A percentile compares a stretch with the other conserved stretches of the same genome.
phyloP scores from a whole-genome alignment of 1,139 yeast genomes.

The Yamadazyma aaseri region DNA sequence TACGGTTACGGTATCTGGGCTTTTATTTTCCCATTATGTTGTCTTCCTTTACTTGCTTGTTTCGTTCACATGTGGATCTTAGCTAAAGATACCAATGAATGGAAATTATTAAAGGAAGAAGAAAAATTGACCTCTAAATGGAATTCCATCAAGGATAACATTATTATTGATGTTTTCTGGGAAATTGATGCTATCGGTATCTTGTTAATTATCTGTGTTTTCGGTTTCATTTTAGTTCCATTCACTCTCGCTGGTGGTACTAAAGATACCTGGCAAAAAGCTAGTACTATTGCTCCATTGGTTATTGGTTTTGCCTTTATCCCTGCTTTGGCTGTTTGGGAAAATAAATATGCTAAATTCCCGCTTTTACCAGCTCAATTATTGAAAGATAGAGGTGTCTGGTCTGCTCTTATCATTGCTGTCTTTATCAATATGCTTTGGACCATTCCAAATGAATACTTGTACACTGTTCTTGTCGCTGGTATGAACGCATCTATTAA shows the following conservation, averaged over 20 bases:
- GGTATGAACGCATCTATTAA: constrained; percentile 56
- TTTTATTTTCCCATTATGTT: constrained; percentile 63
- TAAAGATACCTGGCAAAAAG: constrained; percentile 49
- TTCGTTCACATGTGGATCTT: constrained; percentile 53
- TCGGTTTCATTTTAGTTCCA: constrained; percentile 59
- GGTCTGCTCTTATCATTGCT: constrained; percentile 51
- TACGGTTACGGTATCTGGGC: constrained; percentile 85
- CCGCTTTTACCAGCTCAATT: constrained; percentile 62
- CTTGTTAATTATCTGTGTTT: constrained; percentile 44
- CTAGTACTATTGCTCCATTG: constrained; percentile 56
- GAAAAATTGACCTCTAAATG: constrained; percentile 25
- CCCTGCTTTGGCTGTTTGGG: constrained; percentile 58
- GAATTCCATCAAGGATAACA: constrained; percentile 18
- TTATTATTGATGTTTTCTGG: constrained; percentile 35
- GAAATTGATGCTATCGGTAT: constrained; percentile 57
- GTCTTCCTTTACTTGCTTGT: constrained; percentile 56
- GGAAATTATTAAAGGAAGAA: constrained; percentile 27
- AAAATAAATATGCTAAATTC: constrained; percentile 44
- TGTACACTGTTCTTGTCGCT: constrained; percentile 63
- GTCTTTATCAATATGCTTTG: constrained; percentile 56
- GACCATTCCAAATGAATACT: constrained; percentile 67
- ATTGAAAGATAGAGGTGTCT: constrained; percentile 62
- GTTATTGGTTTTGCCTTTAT: constrained; percentile 59
- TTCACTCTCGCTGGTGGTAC: constrained; percentile 59
- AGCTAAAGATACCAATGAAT: constrained; percentile 53